Evolutionary conservation across 2,329 filamentous ascomycete species (phyloP), one percentile per base, ranked within the genome.

Genomic region (Fusarium domesticum): DNA sequence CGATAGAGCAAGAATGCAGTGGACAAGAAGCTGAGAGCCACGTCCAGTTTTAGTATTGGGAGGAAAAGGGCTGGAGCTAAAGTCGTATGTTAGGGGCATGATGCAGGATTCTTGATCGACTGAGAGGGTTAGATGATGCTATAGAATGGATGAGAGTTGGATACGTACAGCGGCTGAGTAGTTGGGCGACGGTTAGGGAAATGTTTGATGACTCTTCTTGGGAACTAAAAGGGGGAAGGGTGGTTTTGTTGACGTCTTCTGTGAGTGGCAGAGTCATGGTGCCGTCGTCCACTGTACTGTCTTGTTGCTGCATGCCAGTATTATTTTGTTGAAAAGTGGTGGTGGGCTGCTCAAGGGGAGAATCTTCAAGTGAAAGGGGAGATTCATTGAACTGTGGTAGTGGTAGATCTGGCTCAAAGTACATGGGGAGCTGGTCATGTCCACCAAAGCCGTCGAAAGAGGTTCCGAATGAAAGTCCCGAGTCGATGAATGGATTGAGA

Each of bases 81-180:
- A 61, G 41, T 66, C 64, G 8, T 53, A 50, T 1, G 64, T 68
- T 6, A 67, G 34, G 1, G 64, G 65, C 15, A 65, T 47, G 10
- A 66, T 44, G 34, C 64, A 67, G 28, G 65, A 64, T 18, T 66
- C 64, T 30, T 60, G 50, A 39, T 68, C 63, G 43, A 66, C 64
- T 66, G 37, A 15, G 6, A 7, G 20, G 8, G 19, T 39, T 19
- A 30, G 39, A 18, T 17, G 14, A 11, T 6, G 3, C 1, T 5
- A 1, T 28, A 28, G 23, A 10, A 2, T 15, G 17, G 11, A 8
- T 25, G 11, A 3, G 4, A 18, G 19, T 6, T 25, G 10, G 23
- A 8, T 28, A 25, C 43, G 2, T 18, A 50, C 43, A 50, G 23
- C 47, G 39, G 10, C 37, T 41, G 4, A 50, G 36, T 16, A 50